phyloP scores from a whole-genome alignment of 257 asterid species.

The Solanum acaule region DNA sequence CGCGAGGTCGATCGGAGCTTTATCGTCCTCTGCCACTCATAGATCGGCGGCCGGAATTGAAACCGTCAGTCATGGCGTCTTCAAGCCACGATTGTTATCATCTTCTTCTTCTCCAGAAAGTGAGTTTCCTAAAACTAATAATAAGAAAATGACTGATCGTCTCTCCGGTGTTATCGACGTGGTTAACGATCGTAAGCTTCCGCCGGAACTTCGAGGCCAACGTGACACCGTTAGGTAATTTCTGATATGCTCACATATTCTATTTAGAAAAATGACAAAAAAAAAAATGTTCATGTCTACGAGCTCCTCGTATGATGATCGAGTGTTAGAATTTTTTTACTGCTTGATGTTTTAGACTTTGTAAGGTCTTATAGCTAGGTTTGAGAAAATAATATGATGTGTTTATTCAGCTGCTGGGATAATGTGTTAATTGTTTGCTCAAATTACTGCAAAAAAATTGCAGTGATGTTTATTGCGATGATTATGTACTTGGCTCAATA shows the following conservation, averaged over 20 bases:
- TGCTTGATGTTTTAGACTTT: not conserved
- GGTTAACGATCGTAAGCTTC: conserved; percentile 78
- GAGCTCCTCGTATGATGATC: not conserved
- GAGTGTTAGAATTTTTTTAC: not conserved
- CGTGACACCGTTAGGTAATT: conserved; percentile 63
- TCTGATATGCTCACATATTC: not conserved
- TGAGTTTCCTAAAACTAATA: conserved; percentile 1
- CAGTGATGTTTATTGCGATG: not conserved
- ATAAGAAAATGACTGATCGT: conserved; percentile 40
- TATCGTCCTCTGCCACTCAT: conserved; percentile 15
- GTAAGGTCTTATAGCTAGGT: not conserved
- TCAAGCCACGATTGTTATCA: conserved; percentile 7
- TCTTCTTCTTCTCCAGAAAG: conserved; percentile 9
- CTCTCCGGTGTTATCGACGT: conserved; percentile 72
- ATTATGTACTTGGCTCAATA: not conserved
- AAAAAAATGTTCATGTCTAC: not conserved
- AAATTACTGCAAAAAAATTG: not conserved
- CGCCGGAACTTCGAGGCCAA: conserved; percentile 86
- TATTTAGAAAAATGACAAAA: not conserved
- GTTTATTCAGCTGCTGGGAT: not conserved
- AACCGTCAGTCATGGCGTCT: conserved; percentile 3
- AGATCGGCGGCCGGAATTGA: conserved; percentile 5
- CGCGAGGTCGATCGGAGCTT: conserved; percentile 17
- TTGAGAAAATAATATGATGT: not conserved
- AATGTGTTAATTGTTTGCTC: not conserved